Conservation (phyloP, 768 basidiomycete genomes). For the Lentinula sp. region DNA sequence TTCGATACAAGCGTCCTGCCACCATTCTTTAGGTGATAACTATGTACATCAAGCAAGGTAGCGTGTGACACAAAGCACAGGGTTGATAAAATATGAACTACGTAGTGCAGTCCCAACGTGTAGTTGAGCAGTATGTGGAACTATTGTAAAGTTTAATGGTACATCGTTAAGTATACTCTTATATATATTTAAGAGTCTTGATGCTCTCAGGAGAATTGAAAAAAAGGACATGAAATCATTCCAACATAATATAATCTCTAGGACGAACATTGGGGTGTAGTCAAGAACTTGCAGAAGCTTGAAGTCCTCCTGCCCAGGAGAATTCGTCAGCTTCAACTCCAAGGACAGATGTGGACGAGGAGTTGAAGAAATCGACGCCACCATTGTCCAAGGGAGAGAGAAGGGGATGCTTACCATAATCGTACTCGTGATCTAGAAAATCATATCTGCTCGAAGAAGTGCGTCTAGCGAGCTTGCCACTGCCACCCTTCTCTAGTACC, state of each 20-base stretch:
- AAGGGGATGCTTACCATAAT: not conserved
- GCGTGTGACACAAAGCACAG: no score
- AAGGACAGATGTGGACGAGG: not conserved
- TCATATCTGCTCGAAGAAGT: not conserved
- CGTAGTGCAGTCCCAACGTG: no score
- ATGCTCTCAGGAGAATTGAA: not conserved
- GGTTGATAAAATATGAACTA: no score
- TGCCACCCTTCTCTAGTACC: slow-evolving; percentile 44
- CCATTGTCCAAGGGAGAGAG: not conserved
- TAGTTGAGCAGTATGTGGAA: not conserved
- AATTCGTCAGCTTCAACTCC: not conserved
- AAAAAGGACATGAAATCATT: not conserved
- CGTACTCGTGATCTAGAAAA: not conserved
- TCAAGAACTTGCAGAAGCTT: not conserved
- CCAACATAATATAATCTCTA: not conserved
- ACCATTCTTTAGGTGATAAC: no score
- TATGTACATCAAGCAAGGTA: no score
- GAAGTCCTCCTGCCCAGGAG: not conserved
- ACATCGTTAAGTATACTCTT: not conserved
- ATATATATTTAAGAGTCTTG: not conserved
- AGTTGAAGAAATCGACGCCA: not conserved
- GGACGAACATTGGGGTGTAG: not conserved
- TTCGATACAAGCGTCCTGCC: no score
- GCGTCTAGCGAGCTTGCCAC: not conserved
- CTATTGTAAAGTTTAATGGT: not conserved